Evolutionary conservation across 2,329 filamentous ascomycete species (phyloP), one percentile per base, ranked within the genome.

Genomic region (Teratosphaeria destructans): DNA sequence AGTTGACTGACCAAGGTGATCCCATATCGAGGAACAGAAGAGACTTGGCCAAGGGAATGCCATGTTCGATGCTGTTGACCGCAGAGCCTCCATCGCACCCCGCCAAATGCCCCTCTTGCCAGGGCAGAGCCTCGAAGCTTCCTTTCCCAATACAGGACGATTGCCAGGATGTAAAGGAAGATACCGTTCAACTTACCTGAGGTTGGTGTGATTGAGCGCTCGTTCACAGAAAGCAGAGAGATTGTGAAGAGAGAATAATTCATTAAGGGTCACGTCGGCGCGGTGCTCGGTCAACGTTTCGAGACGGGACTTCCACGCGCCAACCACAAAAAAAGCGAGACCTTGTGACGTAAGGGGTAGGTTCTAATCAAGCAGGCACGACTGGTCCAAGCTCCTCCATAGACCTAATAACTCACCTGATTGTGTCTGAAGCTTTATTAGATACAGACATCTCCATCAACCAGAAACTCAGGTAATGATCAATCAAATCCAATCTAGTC

Each of bases 401-500:
- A 49, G 43, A 49, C 43, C n/a, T 49, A 49, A 49, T 49, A 49
- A 49, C 43, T 49, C 43, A 49, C 43, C 43, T 49, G 43, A 49
- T 49, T 23, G n/a, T 23, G 43, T 23, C 43, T 19, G 43, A n/a
- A 43, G 37, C 37, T 43, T 14, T 43, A 5, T 10, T 3, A 47
- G 43, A 23, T 49, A 19, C 7, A 49, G 7, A 19, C 43, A 49
- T 49, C 16, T 49, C 16, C n/a, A 49, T 32, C n/a, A 16, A 12
- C 37, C 55, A n/a, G 29, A 56, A 35, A 37, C 56, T 26, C 39
- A 56, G 34, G 57, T n/a, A 53, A 43, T 23, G 32, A 35, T 54
- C 32, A 57, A 61, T 57, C 58, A 56, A 43, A 59, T 27, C 52
- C 49, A 54, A 57, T 27, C 52, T 39, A 54, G 29, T 32, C 29